These are phyloP conservation scores for Paecilomyces sp. DNA, from an alignment of 2,329 filamentous ascomycete species.

Conservation along the genomic window DNA sequence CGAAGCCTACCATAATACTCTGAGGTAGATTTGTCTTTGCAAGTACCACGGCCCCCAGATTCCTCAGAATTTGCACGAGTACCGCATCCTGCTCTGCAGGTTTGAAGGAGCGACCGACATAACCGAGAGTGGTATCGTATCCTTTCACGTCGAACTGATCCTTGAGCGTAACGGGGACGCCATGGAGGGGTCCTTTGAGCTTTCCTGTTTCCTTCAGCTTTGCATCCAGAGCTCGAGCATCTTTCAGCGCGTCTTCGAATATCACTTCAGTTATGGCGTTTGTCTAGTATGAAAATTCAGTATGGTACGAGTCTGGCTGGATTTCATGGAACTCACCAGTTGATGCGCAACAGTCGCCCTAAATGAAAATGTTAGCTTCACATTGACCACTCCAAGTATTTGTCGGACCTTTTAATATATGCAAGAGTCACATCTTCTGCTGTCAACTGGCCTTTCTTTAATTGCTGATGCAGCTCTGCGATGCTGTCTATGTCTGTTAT, in stretches of 20 bases:
- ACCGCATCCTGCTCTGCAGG: slow-evolving; percentile 45
- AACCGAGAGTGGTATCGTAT: slow-evolving; percentile 52
- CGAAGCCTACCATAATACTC: slow-evolving; percentile 43
- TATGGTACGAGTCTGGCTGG: neutral
- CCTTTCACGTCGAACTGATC: slow-evolving; percentile 57
- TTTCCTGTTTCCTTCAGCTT: slow-evolving; percentile 24
- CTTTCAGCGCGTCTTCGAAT: slow-evolving; percentile 25
- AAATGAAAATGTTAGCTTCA: neutral
- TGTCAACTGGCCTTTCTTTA: slow-evolving; percentile 16
- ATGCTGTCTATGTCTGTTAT: slow-evolving; percentile 27
- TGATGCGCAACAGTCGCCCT: slow-evolving; percentile 20
- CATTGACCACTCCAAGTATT: slow-evolving; percentile 5
- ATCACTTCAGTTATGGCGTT: slow-evolving; percentile 30
- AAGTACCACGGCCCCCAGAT: slow-evolving; percentile 46
- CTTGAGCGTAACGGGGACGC: slow-evolving; percentile 51
- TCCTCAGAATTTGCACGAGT: slow-evolving; percentile 43
- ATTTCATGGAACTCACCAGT: slow-evolving; percentile 9
- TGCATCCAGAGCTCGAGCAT: slow-evolving; percentile 23
- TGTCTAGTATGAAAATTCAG: slow-evolving; percentile 15
- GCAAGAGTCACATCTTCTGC: slow-evolving; percentile 21
- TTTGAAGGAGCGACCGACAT: slow-evolving; percentile 44
- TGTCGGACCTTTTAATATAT: slow-evolving; percentile 27
- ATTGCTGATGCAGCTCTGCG: slow-evolving; percentile 9
- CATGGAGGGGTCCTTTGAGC: slow-evolving; percentile 45
- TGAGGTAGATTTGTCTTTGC: slow-evolving; percentile 48